These are phyloP conservation scores for Paramyrothecium sp. DNA, from an alignment of 2,329 filamentous ascomycete species.

Conservation along the genomic window DNA sequence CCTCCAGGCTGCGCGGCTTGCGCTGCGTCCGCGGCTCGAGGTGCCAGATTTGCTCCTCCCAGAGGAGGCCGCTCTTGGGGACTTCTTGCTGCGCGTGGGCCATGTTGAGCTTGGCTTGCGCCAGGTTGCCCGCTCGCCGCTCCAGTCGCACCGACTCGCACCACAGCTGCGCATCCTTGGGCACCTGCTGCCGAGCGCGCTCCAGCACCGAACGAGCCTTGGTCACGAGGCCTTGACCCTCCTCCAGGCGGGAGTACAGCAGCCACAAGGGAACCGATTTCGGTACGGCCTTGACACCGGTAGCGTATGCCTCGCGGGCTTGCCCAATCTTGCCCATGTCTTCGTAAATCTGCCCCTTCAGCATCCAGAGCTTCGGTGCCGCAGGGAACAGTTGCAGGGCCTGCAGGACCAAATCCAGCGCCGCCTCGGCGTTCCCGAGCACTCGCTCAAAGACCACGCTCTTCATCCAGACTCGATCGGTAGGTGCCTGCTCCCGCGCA, in stretches of 20 bases:
- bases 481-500: slow-evolving; percentile 85
- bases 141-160: slow-evolving; percentile 93
- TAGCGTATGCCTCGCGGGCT: slow-evolving; percentile 85
- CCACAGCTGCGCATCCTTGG: slow-evolving; percentile 83
- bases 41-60: slow-evolving; percentile 94
- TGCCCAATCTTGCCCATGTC: slow-evolving; percentile 74
- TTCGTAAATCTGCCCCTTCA: slow-evolving; percentile 98
- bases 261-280: slow-evolving; percentile 87
- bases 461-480: slow-evolving; percentile 96
- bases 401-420: slow-evolving; percentile 83
- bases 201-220: slow-evolving; percentile 95
- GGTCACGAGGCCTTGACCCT: slow-evolving; percentile 77
- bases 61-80: slow-evolving; percentile 81
- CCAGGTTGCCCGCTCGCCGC: slow-evolving; percentile 77
- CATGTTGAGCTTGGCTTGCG: slow-evolving; percentile 89
- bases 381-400: slow-evolving; percentile 84
- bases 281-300: slow-evolving; percentile 83
- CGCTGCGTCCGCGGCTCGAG: slow-evolving; percentile 89
- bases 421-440: slow-evolving; percentile 72
- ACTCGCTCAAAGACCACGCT: slow-evolving; percentile 91
- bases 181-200: slow-evolving; percentile 81
- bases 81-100: slow-evolving; percentile 90
- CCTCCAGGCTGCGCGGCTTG: slow-evolving; percentile 86
- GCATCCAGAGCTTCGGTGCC: slow-evolving; percentile 91
- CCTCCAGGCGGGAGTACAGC: slow-evolving; percentile 83